phyloP scores from a whole-genome alignment of 306 rosid species.

The Potentilla sterilis region DNA sequence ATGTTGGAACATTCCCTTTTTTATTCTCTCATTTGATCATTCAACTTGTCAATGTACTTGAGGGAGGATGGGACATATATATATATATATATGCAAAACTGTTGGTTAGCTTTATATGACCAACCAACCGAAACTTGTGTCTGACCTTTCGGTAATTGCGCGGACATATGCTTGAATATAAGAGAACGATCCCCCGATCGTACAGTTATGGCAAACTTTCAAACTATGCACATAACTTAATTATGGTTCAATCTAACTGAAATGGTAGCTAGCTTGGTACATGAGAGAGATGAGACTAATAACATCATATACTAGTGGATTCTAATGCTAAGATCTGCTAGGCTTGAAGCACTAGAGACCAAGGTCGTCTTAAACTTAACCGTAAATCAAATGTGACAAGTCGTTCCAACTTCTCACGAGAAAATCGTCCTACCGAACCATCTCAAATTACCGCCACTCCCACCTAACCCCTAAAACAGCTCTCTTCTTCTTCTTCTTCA shows the following conservation, averaged over 20 bases:
- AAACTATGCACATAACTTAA: background rate
- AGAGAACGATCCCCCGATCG: background rate
- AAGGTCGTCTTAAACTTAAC: too few relatives aligned
- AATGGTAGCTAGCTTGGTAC: background rate
- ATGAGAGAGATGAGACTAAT: too few relatives aligned
- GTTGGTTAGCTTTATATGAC: background rate
- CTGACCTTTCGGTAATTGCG: background rate
- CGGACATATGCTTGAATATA: too few relatives aligned
- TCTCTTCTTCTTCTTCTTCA: background rate
- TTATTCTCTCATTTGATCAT: background rate
- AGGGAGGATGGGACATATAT: too few relatives aligned
- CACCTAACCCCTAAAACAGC: constrained; percentile 11
- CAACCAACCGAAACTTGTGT: background rate
- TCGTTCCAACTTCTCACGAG: background rate
- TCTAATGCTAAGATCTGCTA: too few relatives aligned
- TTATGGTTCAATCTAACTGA: background rate
- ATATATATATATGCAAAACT: background rate
- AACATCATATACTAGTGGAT: too few relatives aligned
- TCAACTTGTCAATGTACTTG: background rate
- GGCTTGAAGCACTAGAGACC: too few relatives aligned
- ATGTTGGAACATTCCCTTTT: background rate
- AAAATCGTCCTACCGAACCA: constrained; percentile 6
- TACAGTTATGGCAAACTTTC: background rate
- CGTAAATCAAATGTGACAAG: too few relatives aligned
- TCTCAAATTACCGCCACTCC: constrained; percentile 5